These are phyloP conservation scores for Ogataea allantospora DNA, from an alignment of 805 yeast genomes.

Conservation along the genomic window DNA sequence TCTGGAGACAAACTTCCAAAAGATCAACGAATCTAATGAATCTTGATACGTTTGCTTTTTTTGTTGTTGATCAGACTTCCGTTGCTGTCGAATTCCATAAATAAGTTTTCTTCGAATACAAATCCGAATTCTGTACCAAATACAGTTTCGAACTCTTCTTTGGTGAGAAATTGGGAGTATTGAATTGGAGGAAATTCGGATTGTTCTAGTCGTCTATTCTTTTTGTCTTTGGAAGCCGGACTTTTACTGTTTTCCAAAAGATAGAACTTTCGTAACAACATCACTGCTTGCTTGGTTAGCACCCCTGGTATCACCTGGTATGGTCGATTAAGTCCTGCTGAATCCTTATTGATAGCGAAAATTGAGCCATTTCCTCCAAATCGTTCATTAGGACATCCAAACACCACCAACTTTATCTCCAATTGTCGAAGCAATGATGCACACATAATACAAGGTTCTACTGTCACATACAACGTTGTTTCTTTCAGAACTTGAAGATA, in stretches of 20 bases:
- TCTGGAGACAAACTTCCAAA: conserved; percentile 24
- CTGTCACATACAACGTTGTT: conserved; percentile 82
- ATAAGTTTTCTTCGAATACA: conserved; percentile 25
- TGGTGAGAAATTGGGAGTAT: conserved; percentile 52
- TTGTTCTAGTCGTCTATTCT: conserved; percentile 57
- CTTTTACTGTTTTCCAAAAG: conserved; percentile 82
- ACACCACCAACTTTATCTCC: conserved; percentile 68
- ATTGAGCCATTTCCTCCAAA: conserved; percentile 98
- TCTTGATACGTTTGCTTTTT: conserved; percentile 6
- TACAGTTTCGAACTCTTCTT: conserved; percentile 46
- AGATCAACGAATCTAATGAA: conserved; percentile 12
- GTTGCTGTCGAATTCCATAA: conserved; percentile 25
- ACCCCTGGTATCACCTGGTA: conserved; percentile 76
- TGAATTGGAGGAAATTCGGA: conserved; percentile 59
- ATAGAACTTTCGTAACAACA: conserved; percentile 78
- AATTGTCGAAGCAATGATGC: conserved; percentile 86
- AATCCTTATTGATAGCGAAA: conserved; percentile 52
- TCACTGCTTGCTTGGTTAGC: conserved; percentile 75
- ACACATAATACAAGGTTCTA: conserved; percentile 98
- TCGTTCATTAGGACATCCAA: conserved; percentile 92
- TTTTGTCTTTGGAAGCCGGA: conserved; percentile 75
- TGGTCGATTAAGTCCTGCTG: conserved; percentile 26
- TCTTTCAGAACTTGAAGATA: conserved; percentile 44
- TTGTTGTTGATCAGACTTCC: conserved; percentile 16
- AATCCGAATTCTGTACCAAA: conserved; percentile 44